Evolutionary conservation across 352 stramenopile species (phyloP).

Genomic region (Globisporangium cylindrosporum): DNA sequence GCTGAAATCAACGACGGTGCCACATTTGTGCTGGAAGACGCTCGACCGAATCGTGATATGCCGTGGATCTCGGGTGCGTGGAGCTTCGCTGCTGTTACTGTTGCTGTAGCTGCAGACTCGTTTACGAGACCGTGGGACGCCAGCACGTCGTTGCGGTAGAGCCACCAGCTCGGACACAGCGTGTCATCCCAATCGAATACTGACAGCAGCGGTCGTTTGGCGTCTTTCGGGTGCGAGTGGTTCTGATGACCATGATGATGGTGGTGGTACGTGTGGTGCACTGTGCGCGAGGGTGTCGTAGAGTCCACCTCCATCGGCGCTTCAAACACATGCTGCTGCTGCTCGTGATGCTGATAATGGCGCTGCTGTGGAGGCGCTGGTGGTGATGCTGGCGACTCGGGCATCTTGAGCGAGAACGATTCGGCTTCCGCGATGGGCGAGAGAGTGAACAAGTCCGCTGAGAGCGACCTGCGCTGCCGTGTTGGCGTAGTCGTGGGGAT

Average conservation of each 20-base stretch:
- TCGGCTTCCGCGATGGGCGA: slow-evolving; percentile 16
- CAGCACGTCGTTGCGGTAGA: slow-evolving; percentile 42
- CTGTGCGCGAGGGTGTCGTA: slow-evolving; percentile 12
- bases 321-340: neutral
- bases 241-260: neutral
- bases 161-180: slow-evolving; percentile 57
- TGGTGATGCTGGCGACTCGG: slow-evolving; percentile 2
- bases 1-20: slow-evolving; percentile 7
- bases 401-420: slow-evolving; percentile 16
- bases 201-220: slow-evolving; percentile 31
- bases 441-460: slow-evolving; percentile 8
- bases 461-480: neutral
- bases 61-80: neutral
- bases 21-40: neutral
- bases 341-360: neutral
- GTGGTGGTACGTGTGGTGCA: neutral
- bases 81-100: neutral
- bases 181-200: slow-evolving; percentile 75
- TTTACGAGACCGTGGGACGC: slow-evolving; percentile 39
- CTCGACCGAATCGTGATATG: neutral
- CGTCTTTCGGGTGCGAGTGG: neutral
- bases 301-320: slow-evolving; percentile 17
- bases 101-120: slow-evolving; percentile 9
- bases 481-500: neutral
- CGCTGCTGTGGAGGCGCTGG: neutral